phyloP scores from a whole-genome alignment of 805 yeast species.

The Barnettozyma sucrosica region DNA sequence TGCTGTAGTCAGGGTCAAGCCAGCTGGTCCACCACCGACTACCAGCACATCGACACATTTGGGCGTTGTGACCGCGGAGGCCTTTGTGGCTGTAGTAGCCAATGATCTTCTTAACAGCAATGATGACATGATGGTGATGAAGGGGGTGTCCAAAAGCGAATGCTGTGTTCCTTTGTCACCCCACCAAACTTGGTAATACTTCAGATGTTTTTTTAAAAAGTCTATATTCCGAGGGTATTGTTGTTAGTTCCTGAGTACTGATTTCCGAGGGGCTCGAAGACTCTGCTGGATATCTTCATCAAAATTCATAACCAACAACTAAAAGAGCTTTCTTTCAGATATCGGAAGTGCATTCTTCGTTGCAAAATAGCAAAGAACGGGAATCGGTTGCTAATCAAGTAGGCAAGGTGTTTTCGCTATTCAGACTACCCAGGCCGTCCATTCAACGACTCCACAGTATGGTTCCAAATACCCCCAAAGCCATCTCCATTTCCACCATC shows the following conservation, averaged over 20 bases:
- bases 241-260: background rate
- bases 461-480: background rate
- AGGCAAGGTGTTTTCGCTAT: background rate
- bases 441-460: background rate
- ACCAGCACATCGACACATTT: slow-evolving; percentile 64
- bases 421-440: background rate
- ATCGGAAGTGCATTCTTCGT: background rate
- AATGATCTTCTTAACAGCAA: too few species aligned
- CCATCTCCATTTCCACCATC: background rate
- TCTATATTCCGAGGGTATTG: too few species aligned
- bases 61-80: background rate
- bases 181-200: too few species aligned
- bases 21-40: slow-evolving; percentile 98
- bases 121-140: slow-evolving; percentile 11
- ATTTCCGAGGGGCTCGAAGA: background rate
- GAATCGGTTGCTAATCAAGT: background rate
- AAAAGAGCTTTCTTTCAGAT: too few species aligned
- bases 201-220: too few species aligned
- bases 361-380: background rate
- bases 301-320: background rate
- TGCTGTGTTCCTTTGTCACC: background rate
- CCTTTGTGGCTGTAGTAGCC: too few species aligned
- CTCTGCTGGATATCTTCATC: background rate
- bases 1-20: slow-evolving; percentile 79
- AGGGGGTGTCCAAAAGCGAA: background rate